Conservation (phyloP, 2,329 filamentous ascomycete species). For the Exophiala lecanii-corni region DNA sequence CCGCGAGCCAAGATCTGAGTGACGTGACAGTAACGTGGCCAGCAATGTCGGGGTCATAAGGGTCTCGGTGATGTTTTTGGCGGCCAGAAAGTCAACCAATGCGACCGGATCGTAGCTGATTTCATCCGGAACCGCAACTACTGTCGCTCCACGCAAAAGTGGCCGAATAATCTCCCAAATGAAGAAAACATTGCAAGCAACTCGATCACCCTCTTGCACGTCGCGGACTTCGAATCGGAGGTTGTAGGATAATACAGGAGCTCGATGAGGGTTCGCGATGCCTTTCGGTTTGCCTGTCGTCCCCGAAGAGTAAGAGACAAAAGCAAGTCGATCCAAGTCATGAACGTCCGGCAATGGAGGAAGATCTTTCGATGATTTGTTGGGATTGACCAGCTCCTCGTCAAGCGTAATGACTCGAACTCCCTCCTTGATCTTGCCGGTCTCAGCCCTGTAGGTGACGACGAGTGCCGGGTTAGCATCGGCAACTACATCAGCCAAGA, state of each 20-base stretch:
- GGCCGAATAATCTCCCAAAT: constrained; percentile 80
- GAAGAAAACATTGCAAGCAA: constrained; percentile 86
- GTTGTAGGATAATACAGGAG: constrained; percentile 69
- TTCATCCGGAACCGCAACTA: constrained; percentile 69
- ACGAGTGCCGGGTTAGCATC: constrained; percentile 69
- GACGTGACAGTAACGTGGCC: constrained; percentile 66
- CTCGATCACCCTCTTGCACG: constrained; percentile 65
- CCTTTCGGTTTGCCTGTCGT: constrained; percentile 51
- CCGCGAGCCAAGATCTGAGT: constrained; percentile 59
- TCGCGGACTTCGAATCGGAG: constrained; percentile 67
- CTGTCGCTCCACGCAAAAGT: constrained; percentile 69
- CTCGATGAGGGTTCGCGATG: constrained; percentile 66
- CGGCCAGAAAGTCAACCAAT: constrained; percentile 64
- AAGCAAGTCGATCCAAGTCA: constrained; percentile 69
- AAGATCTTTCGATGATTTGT: constrained; percentile 41
- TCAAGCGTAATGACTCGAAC: constrained; percentile 64
- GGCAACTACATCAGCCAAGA: constrained; percentile 70
- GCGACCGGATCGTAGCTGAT: constrained; percentile 71
- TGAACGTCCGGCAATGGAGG: constrained; percentile 56
- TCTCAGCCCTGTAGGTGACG: constrained; percentile 62
- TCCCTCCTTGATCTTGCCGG: constrained; percentile 59
- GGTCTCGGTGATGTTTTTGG: constrained; percentile 68
- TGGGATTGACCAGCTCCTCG: constrained; percentile 31
- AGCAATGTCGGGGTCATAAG: constrained; percentile 79
- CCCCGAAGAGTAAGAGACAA: constrained; percentile 61